phyloP scores from a whole-genome alignment of 169 alveolate species.

The Besnoitia besnoiti region DNA sequence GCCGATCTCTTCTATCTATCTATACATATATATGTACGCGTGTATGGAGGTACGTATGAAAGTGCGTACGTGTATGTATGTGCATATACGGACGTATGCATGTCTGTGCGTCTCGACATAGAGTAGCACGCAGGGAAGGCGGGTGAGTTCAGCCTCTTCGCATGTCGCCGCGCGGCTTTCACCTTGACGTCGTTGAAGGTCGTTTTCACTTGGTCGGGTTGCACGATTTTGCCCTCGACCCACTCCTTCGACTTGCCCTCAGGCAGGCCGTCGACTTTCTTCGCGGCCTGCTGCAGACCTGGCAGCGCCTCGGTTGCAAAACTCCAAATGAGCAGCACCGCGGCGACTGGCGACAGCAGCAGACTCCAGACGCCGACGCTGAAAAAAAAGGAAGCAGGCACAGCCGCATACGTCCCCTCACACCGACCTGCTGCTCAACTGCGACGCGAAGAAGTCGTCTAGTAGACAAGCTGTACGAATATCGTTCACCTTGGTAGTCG shows the following conservation, averaged over 20 bases:
- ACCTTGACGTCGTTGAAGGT: conserved; percentile 35
- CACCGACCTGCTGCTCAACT: no score
- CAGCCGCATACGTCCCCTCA: neutral
- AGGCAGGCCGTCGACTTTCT: neutral
- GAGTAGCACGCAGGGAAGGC: neutral
- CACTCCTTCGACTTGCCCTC: neutral
- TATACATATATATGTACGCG: neutral
- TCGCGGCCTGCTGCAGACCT: neutral
- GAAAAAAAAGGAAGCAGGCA: neutral
- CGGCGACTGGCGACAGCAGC: conserved; percentile 30
- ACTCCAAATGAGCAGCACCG: conserved; percentile 10
- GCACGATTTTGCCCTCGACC: conserved; percentile 8
- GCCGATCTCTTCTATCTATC: no score
- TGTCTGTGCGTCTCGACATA: neutral
- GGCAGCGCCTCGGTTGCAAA: conserved; percentile 10
- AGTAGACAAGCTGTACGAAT: neutral
- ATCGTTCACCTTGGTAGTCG: no score
- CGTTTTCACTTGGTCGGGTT: conserved; percentile 20
- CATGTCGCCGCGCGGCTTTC: neutral
- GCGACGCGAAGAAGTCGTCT: no score
- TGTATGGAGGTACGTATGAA: no score
- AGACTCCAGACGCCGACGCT: conserved; percentile 20
- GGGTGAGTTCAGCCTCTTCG: no score
- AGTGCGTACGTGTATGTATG: neutral
- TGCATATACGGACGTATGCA: neutral